Percentiles rank a stretch among this genome's conserved stretches.
Conservation (phyloP, 169 alveolate genomes). For the Plasmodium reichenowi region DNA sequence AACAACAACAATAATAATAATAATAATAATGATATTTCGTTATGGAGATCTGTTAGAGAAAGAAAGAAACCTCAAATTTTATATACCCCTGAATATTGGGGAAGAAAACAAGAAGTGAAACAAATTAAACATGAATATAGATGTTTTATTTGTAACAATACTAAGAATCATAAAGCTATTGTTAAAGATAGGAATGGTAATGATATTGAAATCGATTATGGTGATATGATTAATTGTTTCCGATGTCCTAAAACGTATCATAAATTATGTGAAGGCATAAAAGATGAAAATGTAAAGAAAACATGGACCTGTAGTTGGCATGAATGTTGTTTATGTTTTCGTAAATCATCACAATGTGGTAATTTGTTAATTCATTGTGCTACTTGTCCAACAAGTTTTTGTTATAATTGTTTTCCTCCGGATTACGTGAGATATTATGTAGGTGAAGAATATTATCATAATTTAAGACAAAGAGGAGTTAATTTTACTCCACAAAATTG, state of each 20-base stretch:
- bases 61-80: constrained; percentile 81
- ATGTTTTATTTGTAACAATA: constrained; percentile 91
- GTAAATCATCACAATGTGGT: constrained; percentile 93
- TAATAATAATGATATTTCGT: constrained; percentile 29
- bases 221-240: constrained; percentile 89
- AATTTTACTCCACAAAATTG: constrained; percentile 89
- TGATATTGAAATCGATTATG: constrained; percentile 85
- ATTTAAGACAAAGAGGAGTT: constrained; percentile 91
- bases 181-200: constrained; percentile 84
- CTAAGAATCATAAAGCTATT: constrained; percentile 82
- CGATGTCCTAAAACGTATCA: constrained; percentile 94
- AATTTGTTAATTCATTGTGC: constrained; percentile 93
- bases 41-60: constrained; percentile 88
- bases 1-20: not conserved
- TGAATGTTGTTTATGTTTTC: constrained; percentile 92
- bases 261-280: constrained; percentile 87
- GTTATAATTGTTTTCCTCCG: constrained; percentile 94
- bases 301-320: constrained; percentile 95
- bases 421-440: constrained; percentile 88
- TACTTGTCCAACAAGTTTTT: constrained; percentile 92
- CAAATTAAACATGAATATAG: constrained; percentile 89
- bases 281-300: constrained; percentile 80
- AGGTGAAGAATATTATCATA: constrained; percentile 91
- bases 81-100: constrained; percentile 86
- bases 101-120: constrained; percentile 86